These are phyloP conservation scores for Lecanicillium sp. DNA, from an alignment of 2,329 filamentous ascomycete genomes.

Conservation along the genomic window DNA sequence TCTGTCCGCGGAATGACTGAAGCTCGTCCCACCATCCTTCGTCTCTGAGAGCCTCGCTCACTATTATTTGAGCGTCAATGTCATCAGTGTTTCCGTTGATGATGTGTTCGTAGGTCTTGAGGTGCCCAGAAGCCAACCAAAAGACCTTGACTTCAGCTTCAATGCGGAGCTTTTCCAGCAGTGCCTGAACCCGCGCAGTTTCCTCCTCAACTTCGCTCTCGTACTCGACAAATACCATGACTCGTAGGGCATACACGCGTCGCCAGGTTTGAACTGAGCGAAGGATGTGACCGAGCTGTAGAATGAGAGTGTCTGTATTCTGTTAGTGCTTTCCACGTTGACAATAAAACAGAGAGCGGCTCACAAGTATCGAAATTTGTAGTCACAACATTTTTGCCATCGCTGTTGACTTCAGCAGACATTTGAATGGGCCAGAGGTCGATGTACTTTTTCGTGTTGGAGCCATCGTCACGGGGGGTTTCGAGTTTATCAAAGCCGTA, in stretches of 20 bases:
- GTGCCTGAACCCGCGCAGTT: slow-evolving; percentile 57
- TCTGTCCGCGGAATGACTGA: slow-evolving; percentile 41
- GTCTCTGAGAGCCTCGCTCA: slow-evolving; percentile 58
- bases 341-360: slow-evolving; percentile 15
- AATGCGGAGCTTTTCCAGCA: slow-evolving; percentile 75
- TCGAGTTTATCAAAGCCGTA: slow-evolving; percentile 74
- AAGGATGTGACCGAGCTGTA: slow-evolving; percentile 78
- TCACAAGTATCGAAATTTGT: slow-evolving; percentile 87
- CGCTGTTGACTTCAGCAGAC: slow-evolving; percentile 70
- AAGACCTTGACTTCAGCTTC: slow-evolving; percentile 73
- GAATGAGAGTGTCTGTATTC: slow-evolving; percentile 58
- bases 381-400: slow-evolving; percentile 61
- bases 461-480: slow-evolving; percentile 52
- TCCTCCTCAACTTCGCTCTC: slow-evolving; percentile 78
- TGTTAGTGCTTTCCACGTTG: slow-evolving; percentile 9
- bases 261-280: slow-evolving; percentile 77
- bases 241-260: slow-evolving; percentile 60
- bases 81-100: slow-evolving; percentile 58
- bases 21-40: slow-evolving; percentile 82
- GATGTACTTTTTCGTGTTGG: slow-evolving; percentile 65
- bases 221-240: slow-evolving; percentile 85
- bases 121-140: slow-evolving; percentile 65
- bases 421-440: slow-evolving; percentile 92
- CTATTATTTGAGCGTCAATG: slow-evolving; percentile 47
- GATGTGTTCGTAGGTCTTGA: slow-evolving; percentile 69